Evolutionary conservation across 441 rosid species (phyloP).

Genomic region (Pelargonium australe): DNA sequence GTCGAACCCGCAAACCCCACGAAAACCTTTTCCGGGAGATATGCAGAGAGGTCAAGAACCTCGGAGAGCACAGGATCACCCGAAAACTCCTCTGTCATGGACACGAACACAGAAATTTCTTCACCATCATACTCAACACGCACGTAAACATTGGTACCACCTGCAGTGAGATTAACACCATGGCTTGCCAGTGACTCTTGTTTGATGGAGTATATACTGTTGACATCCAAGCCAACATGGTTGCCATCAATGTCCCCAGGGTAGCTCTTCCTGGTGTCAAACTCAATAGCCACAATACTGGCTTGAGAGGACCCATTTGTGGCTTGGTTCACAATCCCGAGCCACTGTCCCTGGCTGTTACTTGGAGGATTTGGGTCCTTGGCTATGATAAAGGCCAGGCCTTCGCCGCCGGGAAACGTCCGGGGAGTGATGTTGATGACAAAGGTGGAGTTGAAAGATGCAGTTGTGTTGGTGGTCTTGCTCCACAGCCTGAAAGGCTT

Average conservation of each 20-base stretch:
- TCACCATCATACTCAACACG: slow-evolving; percentile 37
- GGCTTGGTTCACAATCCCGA: slow-evolving; percentile 42
- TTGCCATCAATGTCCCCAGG: slow-evolving; percentile 46
- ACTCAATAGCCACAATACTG: slow-evolving; percentile 50
- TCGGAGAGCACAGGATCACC: slow-evolving; percentile 30
- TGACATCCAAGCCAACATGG: slow-evolving; percentile 57
- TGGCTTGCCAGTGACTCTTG: slow-evolving; percentile 35
- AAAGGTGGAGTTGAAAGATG: slow-evolving; percentile 51
- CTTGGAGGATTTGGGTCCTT: slow-evolving; percentile 21
- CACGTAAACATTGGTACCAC: slow-evolving; percentile 14
- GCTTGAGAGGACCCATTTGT: slow-evolving; percentile 29
- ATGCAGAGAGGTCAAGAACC: slow-evolving; percentile 38
- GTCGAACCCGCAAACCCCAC: slow-evolving; percentile 71
- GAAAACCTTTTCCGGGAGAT: slow-evolving; percentile 43
- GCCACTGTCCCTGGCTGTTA: slow-evolving; percentile 55
- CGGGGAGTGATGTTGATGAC: slow-evolving; percentile 33
- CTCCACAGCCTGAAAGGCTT: slow-evolving; percentile 41
- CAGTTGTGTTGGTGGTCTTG: slow-evolving; percentile 9
- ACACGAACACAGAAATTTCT: slow-evolving; percentile 37
- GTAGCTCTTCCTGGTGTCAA: slow-evolving; percentile 58
- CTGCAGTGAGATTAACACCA: slow-evolving; percentile 23
- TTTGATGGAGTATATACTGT: slow-evolving; percentile 31
- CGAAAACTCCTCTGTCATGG: background rate
- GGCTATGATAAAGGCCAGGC: slow-evolving; percentile 54
- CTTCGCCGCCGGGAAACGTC: slow-evolving; percentile 52